Evolutionary conservation across 2,329 filamentous ascomycete genomes (phyloP).

Genomic region (Alternaria triticina): DNA sequence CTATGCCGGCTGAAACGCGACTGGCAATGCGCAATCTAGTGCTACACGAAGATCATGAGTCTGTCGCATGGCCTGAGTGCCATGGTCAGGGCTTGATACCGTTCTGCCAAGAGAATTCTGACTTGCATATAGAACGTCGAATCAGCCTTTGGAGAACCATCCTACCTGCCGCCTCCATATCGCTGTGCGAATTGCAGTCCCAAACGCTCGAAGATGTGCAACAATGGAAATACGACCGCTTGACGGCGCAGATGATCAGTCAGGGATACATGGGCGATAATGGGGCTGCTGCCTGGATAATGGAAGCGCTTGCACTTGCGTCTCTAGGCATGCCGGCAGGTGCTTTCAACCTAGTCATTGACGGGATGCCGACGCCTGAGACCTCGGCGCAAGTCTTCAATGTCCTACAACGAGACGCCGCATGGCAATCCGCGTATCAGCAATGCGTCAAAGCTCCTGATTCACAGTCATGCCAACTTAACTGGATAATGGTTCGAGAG

Average conservation of each 20-base stretch:
- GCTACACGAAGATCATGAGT: neutral
- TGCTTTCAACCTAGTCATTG: conserved; percentile 10
- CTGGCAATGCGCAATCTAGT: neutral
- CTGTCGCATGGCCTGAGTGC: neutral
- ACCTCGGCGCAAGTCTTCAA: neutral
- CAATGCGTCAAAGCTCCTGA: neutral
- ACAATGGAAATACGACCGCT: too few species aligned
- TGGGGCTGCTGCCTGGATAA: conserved; percentile 2
- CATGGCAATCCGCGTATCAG: neutral
- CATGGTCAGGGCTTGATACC: conserved; percentile 13
- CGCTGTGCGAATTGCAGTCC: neutral
- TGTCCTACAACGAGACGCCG: neutral
- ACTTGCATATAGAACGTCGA: neutral
- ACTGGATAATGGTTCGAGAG: neutral
- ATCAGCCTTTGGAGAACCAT: conserved; percentile 1
- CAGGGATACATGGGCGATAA: too few species aligned
- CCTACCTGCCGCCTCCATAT: neutral
- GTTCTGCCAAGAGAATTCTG: conserved; percentile 7
- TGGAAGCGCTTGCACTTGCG: conserved; percentile 3
- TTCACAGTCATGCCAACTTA: neutral
- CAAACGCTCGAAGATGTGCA: too few species aligned
- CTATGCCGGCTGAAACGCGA: neutral
- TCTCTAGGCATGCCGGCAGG: conserved; percentile 11
- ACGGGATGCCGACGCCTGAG: conserved; percentile 4
- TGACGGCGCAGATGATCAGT: too few species aligned